A percentile compares a stretch with the other conserved stretches of the same genome.
These are phyloP conservation scores for Pyrenochaeta sp. DNA, from an alignment of 2,329 filamentous ascomycete species.

Conservation along the genomic window DNA sequence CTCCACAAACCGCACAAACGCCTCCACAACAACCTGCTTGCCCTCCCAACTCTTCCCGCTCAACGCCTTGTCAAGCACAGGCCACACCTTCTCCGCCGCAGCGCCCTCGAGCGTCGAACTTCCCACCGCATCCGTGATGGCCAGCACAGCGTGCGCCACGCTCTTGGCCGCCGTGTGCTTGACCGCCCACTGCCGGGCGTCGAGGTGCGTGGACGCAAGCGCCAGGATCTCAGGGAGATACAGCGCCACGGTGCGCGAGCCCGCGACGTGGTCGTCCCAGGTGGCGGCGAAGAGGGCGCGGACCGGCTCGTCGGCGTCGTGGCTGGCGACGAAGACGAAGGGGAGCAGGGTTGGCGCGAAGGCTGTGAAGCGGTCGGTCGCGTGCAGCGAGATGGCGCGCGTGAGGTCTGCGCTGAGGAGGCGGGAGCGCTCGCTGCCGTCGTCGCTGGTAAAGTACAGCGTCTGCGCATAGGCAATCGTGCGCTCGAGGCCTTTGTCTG, in stretches of 20 bases:
- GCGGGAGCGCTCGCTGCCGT: constrained; percentile 73
- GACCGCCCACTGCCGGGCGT: constrained; percentile 85
- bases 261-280: constrained; percentile 91
- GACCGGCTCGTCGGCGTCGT: constrained; percentile 83
- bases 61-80: constrained; percentile 79
- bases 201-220: constrained; percentile 72
- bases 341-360: constrained; percentile 80
- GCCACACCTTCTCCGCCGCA: constrained; percentile 76
- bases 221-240: constrained; percentile 83
- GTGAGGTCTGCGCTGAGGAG: constrained; percentile 84
- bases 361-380: constrained; percentile 84
- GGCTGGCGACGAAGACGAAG: constrained; percentile 85
- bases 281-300: constrained; percentile 81
- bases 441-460: constrained; percentile 83
- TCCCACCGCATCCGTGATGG: constrained; percentile 65
- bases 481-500: constrained; percentile 63
- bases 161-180: constrained; percentile 88
- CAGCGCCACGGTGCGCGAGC: constrained; percentile 78
- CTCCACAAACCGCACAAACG: constrained; percentile 79
- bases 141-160: constrained; percentile 74
- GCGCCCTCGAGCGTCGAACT: constrained; percentile 66
- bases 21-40: constrained; percentile 83
- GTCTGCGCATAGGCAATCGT: constrained; percentile 65
- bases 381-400: constrained; percentile 81
- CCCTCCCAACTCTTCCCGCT: constrained; percentile 90